A percentile compares a stretch with the other conserved stretches of the same genome.
phyloP scores from a whole-genome alignment of 2,329 filamentous ascomycete species.

The Dothistroma septosporum region DNA sequence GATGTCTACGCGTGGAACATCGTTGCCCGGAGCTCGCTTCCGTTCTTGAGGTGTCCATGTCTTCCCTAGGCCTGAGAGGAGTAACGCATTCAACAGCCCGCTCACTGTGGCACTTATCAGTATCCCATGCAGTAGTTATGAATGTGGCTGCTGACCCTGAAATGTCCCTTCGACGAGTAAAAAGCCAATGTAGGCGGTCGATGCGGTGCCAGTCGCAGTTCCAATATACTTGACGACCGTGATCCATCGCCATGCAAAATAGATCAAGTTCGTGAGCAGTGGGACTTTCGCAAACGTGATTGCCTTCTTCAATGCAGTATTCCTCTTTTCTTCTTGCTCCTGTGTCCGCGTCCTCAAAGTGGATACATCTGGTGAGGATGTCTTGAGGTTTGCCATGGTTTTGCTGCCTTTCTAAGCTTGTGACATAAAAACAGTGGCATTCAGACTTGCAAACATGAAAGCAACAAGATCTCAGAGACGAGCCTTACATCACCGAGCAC shows the following conservation, averaged over 20 bases:
- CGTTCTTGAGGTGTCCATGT: conserved; percentile 17
- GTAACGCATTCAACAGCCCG: conserved; percentile 13
- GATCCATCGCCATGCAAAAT: conserved; percentile 17
- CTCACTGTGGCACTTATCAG: conserved; percentile 9
- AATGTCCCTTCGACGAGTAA: conserved; percentile 16
- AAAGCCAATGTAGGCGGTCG: conserved; percentile 10
- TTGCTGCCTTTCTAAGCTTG: background rate
- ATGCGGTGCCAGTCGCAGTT: conserved; percentile 5
- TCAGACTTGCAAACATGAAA: background rate
- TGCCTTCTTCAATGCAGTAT: conserved; percentile 12
- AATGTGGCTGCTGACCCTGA: conserved; percentile 6
- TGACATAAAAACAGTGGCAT: background rate
- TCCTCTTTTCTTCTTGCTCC: conserved; percentile 8
- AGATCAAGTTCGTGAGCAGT: conserved; percentile 13
- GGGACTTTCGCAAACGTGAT: conserved; percentile 14
- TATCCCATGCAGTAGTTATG: background rate
- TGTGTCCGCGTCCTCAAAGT: conserved; percentile 4
- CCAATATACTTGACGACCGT: conserved; percentile 7
- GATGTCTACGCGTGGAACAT: conserved; percentile 15
- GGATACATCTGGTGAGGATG: background rate
- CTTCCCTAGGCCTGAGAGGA: conserved; percentile 13
- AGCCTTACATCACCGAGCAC: background rate
- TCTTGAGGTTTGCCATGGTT: conserved; percentile 6
- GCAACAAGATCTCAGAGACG: background rate
- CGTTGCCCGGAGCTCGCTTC: conserved; percentile 10